Conservation (phyloP, 192 early-diverging fungal genomes). For the Endogone sp. region DNA sequence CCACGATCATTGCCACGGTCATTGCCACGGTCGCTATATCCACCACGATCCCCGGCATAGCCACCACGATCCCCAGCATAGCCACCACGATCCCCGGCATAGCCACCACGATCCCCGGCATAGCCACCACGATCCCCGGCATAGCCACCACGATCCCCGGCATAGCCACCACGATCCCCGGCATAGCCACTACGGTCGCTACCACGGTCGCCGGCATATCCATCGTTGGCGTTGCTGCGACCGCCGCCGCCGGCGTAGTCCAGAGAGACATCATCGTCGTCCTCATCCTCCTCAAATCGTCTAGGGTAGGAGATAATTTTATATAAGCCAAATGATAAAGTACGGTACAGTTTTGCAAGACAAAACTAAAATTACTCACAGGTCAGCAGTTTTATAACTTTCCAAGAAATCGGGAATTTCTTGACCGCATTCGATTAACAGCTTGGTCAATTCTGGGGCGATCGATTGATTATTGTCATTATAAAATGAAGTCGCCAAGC, state of each 20-base stretch:
- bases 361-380: slow-evolving; percentile 23
- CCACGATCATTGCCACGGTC: background rate
- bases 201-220: too few species aligned
- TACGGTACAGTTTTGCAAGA: background rate
- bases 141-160: slow-evolving; percentile 21
- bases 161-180: slow-evolving; percentile 10
- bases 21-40: slow-evolving; percentile 16
- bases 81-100: background rate
- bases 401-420: slow-evolving; percentile 55
- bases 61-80: background rate
- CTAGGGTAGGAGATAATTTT: background rate
- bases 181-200: too few species aligned
- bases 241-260: slow-evolving; percentile 19
- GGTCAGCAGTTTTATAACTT: slow-evolving; percentile 12
- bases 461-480: slow-evolving; percentile 32
- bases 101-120: too few species aligned
- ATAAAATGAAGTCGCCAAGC: slow-evolving; percentile 8
- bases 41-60: slow-evolving; percentile 6
- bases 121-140: background rate
- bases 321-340: background rate
- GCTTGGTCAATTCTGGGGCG: slow-evolving; percentile 43
- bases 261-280: slow-evolving; percentile 28
- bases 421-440: slow-evolving; percentile 52
- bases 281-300: slow-evolving; percentile 29
- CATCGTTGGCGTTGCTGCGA: slow-evolving; percentile 6